Base-by-base conservation (phyloP, 805 yeast genomes). In the Starmerella kuoi region DNA sequence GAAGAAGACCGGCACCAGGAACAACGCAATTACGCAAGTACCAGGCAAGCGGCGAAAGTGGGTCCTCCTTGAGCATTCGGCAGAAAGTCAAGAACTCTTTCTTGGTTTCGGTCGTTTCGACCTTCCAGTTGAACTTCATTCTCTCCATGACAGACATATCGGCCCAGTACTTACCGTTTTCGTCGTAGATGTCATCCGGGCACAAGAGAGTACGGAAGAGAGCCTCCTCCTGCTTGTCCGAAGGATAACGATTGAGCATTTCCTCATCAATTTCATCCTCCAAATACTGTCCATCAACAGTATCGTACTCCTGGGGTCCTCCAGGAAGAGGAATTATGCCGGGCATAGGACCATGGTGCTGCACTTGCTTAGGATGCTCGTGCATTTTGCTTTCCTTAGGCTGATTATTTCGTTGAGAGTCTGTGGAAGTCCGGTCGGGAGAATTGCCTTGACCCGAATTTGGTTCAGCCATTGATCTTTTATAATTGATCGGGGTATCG, bases 281-380 rank as follows among this genome's bases (percentile, higher is more conserved):
- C 23, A 55, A 28, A 9, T 9, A 15, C 12, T 39, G 46, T 23
- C 62, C 63, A 41, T 61, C 60, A 26, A 55, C 49, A 41, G 62
- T 74, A 70, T 53, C 59, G 45, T 60, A 59, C 22, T 55, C 63
- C 50, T 55, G 58, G 28, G 53, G 63, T n/a, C 65, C 65, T 42
- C 58, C 54, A 21, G 65, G 65, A 19, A 60, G 57, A 19, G 64
- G 63, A 39, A 61, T 59, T 41, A 53, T 54, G 15, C 62, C 65
- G 14, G 59, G 49, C 20, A 57, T 38, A 15, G 65, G 64, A n/a
- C 45, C 55, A 41, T 61, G 64, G 48, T 54, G 62, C 18, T 31
- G 20, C 18, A 28, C 28, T 9, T 11, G 39, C 4, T 36, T 23
- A 11, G 28, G 14, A 14, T 25, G 28, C 14, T 8, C 30, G 11